These are phyloP conservation scores for Lithocarpus polystachyus DNA, from an alignment of 306 rosid species.

Conservation along the genomic window DNA sequence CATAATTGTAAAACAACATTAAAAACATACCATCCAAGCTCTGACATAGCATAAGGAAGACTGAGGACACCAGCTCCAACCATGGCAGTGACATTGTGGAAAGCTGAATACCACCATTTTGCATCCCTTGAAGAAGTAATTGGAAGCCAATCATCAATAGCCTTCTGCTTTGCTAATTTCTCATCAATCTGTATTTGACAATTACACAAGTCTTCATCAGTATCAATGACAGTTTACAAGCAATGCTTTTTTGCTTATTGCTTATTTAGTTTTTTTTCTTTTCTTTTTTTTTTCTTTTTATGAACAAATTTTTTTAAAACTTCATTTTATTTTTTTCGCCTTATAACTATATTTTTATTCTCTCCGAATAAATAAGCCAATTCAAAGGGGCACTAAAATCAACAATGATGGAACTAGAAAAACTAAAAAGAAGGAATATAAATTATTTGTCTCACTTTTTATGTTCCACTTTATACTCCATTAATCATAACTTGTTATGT, in stretches of 20 bases:
- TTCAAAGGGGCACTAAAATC: no score
- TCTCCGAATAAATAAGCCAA: no score
- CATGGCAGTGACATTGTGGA: slow-evolving; percentile 73
- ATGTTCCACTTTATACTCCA: no score
- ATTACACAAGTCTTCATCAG: background rate
- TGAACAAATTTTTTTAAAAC: no score
- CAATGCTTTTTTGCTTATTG: background rate
- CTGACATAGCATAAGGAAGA: slow-evolving; percentile 58
- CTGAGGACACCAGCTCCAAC: slow-evolving; percentile 71
- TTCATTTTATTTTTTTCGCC: no score
- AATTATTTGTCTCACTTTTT: no score
- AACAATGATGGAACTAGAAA: no score
- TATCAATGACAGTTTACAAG: background rate
- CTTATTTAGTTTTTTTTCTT: no score
- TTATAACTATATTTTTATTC: no score
- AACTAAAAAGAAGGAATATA: background rate
- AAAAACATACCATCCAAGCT: slow-evolving; percentile 49
- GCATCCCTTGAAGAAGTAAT: slow-evolving; percentile 56
- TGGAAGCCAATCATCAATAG: slow-evolving; percentile 61
- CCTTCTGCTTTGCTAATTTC: slow-evolving; percentile 30
- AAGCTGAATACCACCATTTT: slow-evolving; percentile 71
- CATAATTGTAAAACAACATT: no score
- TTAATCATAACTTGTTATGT: no score
- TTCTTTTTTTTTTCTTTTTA: no score
- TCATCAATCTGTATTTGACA: slow-evolving; percentile 13